Conservation (phyloP, 2,329 filamentous ascomycete genomes). For the Aspergillus sp. region DNA sequence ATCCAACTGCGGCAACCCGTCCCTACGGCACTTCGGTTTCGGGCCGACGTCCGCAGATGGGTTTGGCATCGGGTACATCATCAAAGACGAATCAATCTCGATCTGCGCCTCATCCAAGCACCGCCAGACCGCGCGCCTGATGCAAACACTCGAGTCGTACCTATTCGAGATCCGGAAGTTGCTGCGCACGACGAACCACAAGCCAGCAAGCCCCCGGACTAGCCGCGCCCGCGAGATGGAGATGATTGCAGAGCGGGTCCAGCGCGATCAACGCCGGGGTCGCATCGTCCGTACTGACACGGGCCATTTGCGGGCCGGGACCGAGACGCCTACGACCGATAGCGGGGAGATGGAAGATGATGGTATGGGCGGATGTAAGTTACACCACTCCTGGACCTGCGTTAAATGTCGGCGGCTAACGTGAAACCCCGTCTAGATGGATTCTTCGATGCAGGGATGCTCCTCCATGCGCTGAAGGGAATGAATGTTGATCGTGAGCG, state of each 20-base stretch:
- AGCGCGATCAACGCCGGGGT: slow-evolving; percentile 63
- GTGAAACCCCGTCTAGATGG: slow-evolving; percentile 62
- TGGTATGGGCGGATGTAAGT: slow-evolving; percentile 89
- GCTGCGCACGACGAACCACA: slow-evolving; percentile 66
- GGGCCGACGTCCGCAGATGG: slow-evolving; percentile 91
- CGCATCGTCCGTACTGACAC: slow-evolving; percentile 64
- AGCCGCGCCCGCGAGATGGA: slow-evolving; percentile 64
- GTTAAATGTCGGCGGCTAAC: slow-evolving; percentile 14
- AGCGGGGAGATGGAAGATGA: slow-evolving; percentile 76
- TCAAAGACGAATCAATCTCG: slow-evolving; percentile 88
- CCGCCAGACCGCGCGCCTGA: slow-evolving; percentile 84
- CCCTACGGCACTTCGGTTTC: slow-evolving; percentile 92
- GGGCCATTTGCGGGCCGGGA: slow-evolving; percentile 46
- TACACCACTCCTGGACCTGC: slow-evolving; percentile 7
- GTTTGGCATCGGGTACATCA: slow-evolving; percentile 98
- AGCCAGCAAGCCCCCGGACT: slow-evolving; percentile 53
- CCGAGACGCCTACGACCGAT: slow-evolving; percentile 65
- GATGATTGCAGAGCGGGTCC: slow-evolving; percentile 40
- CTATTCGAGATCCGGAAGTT: slow-evolving; percentile 86
- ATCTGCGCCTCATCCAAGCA: slow-evolving; percentile 95
- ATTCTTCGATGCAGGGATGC: slow-evolving; percentile 96
- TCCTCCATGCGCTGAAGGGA: slow-evolving; percentile 81
- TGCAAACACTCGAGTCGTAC: slow-evolving; percentile 87
- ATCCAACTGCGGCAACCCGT: slow-evolving; percentile 98
- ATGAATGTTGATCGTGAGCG: slow-evolving; percentile 35